Base-by-base conservation (phyloP, 768 basidiomycete species). In the Gyrodon lividus region DNA sequence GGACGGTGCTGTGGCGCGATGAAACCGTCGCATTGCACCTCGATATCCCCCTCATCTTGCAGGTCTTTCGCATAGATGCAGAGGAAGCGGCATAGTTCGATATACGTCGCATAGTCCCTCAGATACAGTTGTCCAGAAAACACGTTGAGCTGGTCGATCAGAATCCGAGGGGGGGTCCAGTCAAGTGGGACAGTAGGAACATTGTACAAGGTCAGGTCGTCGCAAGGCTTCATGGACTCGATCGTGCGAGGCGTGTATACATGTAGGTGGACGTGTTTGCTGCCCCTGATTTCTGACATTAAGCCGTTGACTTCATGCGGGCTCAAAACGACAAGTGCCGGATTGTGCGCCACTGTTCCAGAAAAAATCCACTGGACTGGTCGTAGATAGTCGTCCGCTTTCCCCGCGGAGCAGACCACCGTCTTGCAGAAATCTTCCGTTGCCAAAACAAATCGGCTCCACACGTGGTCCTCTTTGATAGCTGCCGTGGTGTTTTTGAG, bases 171-270 rank as follows among this genome's bases (percentile, higher is more conserved):
- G 2, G 44, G 22, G 1, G 20, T 33, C 55, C 54, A 50, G 6
- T 41, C 44, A 13, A 24, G 4, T 9, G 52, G 35, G 1, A 42
- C 14, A 1, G 46, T 3, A 5, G 59, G 64, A 14, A 53, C 33
- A 19, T 5, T 39, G 33, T 58, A 51, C 13, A 67, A 45, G 3
- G 4, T 31, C 4, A 71, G 62, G 17, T 67, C 59, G 23, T 80
- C 77, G 41, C 72, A 72, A 7, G 73, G 55, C 23, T 59, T 57
- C 70, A 71, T 73, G 3, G 59, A 59, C 28, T 61, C 54, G 8
- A 58, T 66, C 39, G 70, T 62, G 2, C 74, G 65, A 1, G 78
- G 72, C 0, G 75, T 60, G 52, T 80, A 80, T 4, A 72, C 39
- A 52, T 78, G 76, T 16, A 80, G 68, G 46, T 67, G 64, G 17